Evolutionary conservation across 2,329 filamentous ascomycete genomes (phyloP).

Genomic region (Grosmannia clavigera): DNA sequence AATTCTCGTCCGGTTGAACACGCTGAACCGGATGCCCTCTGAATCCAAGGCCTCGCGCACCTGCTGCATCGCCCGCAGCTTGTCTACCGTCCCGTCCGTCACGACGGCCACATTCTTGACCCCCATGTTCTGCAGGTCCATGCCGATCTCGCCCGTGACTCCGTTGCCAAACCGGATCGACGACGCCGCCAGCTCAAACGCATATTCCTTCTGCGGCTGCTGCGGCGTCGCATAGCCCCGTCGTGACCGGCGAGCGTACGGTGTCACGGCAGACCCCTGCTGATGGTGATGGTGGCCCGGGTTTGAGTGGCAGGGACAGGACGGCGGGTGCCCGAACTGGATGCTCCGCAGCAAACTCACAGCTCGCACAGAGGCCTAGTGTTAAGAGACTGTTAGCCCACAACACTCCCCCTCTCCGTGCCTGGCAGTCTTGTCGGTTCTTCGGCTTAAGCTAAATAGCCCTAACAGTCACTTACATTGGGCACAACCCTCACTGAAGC

Average conservation of each 20-base stretch:
- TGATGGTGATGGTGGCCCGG: constrained; percentile 63
- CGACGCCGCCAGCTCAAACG: constrained; percentile 96
- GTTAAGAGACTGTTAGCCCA: background rate
- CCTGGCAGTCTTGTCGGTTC: background rate
- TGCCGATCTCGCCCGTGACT: constrained; percentile 88
- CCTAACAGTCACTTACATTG: constrained; percentile 17
- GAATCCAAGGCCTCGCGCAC: constrained; percentile 66
- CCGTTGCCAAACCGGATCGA: constrained; percentile 90
- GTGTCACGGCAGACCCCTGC: constrained; percentile 40
- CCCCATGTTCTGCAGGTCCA: constrained; percentile 91
- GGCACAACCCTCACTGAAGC: constrained; percentile 19
- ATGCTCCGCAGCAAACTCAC: constrained; percentile 73
- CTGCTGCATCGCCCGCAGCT: constrained; percentile 80
- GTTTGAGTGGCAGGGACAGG: constrained; percentile 87
- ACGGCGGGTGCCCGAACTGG: constrained; percentile 77
- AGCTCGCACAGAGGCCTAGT: constrained; percentile 49
- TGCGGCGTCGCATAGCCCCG: constrained; percentile 62
- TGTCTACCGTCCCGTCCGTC: constrained; percentile 71
- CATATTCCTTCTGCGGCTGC: constrained; percentile 83
- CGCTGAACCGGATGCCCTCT: constrained; percentile 68
- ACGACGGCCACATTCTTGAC: constrained; percentile 82
- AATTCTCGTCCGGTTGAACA: constrained; percentile 69
- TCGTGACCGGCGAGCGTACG: constrained; percentile 26
- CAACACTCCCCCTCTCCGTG: background rate
- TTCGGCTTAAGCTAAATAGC: background rate